These are phyloP conservation scores for Cardiospermum halicacabum DNA, from an alignment of 345 rosid species.

Conservation along the genomic window DNA sequence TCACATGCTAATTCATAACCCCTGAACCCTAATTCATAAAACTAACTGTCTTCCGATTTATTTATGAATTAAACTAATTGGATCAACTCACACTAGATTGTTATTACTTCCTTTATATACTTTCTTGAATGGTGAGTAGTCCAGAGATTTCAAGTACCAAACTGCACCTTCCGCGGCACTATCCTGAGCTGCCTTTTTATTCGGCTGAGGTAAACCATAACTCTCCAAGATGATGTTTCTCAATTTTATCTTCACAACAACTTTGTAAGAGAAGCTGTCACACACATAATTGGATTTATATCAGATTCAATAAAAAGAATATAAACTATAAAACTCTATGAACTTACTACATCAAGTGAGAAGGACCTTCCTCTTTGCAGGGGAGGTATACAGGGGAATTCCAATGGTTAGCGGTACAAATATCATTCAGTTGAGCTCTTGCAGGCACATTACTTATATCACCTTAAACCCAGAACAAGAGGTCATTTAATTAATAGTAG, in stretches of 20 bases:
- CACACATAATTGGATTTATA: background rate
- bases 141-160: conserved; percentile 53
- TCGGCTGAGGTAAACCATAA: conserved; percentile 32
- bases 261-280: conserved; percentile 46
- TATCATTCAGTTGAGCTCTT: conserved; percentile 38
- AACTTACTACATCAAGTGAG: conserved; percentile 42
- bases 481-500: background rate
- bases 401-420: conserved; percentile 48
- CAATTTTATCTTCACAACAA: conserved; percentile 25
- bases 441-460: conserved; percentile 20
- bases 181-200: conserved; percentile 56
- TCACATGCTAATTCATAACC: too few species aligned
- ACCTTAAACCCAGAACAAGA: conserved; percentile 19
- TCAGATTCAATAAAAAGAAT: too few species aligned
- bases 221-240: conserved; percentile 33
- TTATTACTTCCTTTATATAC: too few species aligned
- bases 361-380: conserved; percentile 46
- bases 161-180: conserved; percentile 67
- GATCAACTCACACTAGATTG: too few species aligned
- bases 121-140: conserved; percentile 20
- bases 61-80: too few species aligned
- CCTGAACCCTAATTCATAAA: too few species aligned
- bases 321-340: too few species aligned
- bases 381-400: conserved; percentile 43
- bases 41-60: too few species aligned